Base-by-base conservation (phyloP, 2,329 filamentous ascomycete species). In the Xylariaceae sp. region DNA sequence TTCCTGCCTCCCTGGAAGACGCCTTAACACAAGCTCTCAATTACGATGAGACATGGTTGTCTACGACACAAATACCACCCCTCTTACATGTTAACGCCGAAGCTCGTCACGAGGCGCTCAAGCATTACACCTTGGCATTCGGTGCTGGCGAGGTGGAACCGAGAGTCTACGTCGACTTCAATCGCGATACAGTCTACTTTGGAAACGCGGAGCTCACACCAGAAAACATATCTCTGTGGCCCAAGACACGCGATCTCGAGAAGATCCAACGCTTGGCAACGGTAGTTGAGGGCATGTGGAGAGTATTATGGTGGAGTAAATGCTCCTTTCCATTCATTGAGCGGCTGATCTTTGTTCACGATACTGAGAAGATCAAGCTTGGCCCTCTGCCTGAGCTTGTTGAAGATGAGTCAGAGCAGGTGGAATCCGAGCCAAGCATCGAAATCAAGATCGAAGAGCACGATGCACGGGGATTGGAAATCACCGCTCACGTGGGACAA, bases 11-110 rank as follows among this genome's bases (percentile, higher is more conserved):
- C 15, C 54, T 72, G 1, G 70, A 72, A 47, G 68, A 64, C 5
- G 67, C 59, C 9, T 55, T 73, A 9, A 48, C 54, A 10, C 57
- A 64, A 53, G 7, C 54, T 30, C 45, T 51, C 15, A 56, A 65
- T 37, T 35, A 56, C 9, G 63, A 66, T 49, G 60, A 68, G 50
- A 66, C 68, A 8, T 73, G 71, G 71, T 65, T 64, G 48, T 72
- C 71, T 17, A 65, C 64, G 11, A 66, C 71, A 52, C 66, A 67
- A 51, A 67, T 72, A 11, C 71, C 71, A 13, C 65, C 68, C 44
- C 69, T 72, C 6, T 58, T 73, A 58, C 71, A 73, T 49, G 71
- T 71, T 56, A 72, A 68, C 56, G 61, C 66, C 23, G 71, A 73
- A 60, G 68, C 71, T 18, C 69, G 71, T 13, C 58, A 72, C 37